phyloP scores from a whole-genome alignment of 1,139 yeast genomes.

The Yamadazyma spencermartinsiae region DNA sequence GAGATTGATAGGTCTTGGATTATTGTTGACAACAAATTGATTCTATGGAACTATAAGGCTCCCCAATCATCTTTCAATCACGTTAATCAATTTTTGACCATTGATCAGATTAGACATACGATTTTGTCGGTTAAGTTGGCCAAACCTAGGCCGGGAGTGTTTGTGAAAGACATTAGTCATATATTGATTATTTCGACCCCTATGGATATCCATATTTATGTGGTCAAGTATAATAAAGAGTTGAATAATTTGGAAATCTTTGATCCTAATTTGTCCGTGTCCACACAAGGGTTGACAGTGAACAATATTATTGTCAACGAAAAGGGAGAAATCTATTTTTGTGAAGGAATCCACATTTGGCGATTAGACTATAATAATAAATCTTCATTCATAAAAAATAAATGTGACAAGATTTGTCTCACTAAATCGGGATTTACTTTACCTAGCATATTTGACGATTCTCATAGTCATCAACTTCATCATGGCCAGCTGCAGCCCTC shows the following conservation, averaged over 20 bases:
- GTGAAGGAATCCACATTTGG: constrained; percentile 84
- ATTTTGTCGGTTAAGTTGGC: constrained; percentile 76
- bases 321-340: constrained; percentile 75
- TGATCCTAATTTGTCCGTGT: constrained; percentile 80
- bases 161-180: constrained; percentile 73
- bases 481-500: constrained; percentile 41
- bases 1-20: constrained; percentile 88
- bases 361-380: constrained; percentile 82
- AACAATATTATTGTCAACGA: constrained; percentile 61
- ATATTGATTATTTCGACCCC: constrained; percentile 79
- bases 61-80: constrained; percentile 50
- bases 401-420: constrained; percentile 78
- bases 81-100: constrained; percentile 69
- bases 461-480: constrained; percentile 2
- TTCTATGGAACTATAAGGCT: constrained; percentile 78
- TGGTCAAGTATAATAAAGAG: constrained; percentile 57
- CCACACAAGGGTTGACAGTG: constrained; percentile 76
- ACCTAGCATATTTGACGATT: constrained; percentile 13
- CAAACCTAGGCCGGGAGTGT: constrained; percentile 76
- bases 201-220: constrained; percentile 73
- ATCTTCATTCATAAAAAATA: constrained; percentile 85
- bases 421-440: constrained; percentile 61
- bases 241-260: constrained; percentile 65
- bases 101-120: constrained; percentile 80
- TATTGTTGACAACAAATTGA: constrained; percentile 75